Base-by-base conservation (phyloP, 306 rosid species). In the Sophora flavescens region DNA sequence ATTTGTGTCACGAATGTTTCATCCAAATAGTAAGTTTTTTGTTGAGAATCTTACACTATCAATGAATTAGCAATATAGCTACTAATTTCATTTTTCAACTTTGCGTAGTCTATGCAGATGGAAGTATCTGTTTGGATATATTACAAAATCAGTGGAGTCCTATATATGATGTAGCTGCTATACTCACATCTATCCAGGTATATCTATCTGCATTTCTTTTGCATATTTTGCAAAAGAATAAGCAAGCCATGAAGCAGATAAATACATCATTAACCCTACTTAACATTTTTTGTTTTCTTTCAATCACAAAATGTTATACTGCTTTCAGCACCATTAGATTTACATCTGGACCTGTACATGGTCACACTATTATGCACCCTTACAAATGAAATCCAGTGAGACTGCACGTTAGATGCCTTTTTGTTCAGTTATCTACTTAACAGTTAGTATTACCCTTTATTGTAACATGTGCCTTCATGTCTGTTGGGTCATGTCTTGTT, bases 1-100 rank as follows among this genome's bases (percentile, higher is more conserved):
- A 70, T 90, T 90, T 82, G 95, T 90, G 64, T 90, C 95, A 64
- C 86, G 95, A 51, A 90, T 90, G 95, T 90, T 90, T 72, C 95
- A 90, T 71, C 95, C 95, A 33, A 90, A 90, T 47, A 90, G 95
- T 90, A 86, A 90, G 95, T 82, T 76, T 59, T 38, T 6, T 9
- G 6, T 50, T 26, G 15, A 39, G 42, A 16, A 28, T 28, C 18
- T 76, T 52, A 10, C 26, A 16, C 17, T 70, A 48, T 30, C 32
- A 30, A 30, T 30, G 32, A 30, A 30, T 54, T 42, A 41, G 41
- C 30, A 12, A 0, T 59, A 10, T 44, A 22, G 74, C 16, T 50
- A 2, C 59, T 80, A 18, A 80, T 57, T 5, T 42, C 36, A 57
- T 48, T 65, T 74, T 60, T 56, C 58, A 6, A 47, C 18, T 70